Conservation (phyloP, 2,329 filamentous ascomycete species). For the Pleomassaria siparia region DNA sequence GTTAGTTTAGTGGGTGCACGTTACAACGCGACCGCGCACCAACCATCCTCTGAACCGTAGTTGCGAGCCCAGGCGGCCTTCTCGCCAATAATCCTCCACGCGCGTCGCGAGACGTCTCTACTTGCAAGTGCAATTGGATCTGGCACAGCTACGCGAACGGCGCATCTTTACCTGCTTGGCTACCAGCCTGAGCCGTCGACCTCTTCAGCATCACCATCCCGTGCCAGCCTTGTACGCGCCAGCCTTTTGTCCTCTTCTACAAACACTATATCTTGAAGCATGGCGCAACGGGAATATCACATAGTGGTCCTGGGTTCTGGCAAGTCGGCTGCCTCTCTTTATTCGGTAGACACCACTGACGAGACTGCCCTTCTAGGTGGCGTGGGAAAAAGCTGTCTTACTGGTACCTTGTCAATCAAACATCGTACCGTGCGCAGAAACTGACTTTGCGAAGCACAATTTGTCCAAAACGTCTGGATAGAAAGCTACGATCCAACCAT, state of each 20-base stretch:
- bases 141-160: constrained; percentile 25
- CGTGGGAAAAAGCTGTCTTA: constrained; percentile 90
- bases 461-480: constrained; percentile 93
- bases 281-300: constrained; percentile 47
- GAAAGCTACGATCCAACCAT: constrained; percentile 69
- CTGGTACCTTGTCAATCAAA: constrained; percentile 59
- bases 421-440: not conserved
- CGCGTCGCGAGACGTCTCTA: constrained; percentile 17
- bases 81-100: constrained; percentile 18
- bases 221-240: constrained; percentile 17
- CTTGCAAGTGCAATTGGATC: constrained; percentile 16
- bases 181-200: constrained; percentile 29
- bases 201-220: constrained; percentile 9
- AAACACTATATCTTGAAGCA: constrained; percentile 22
- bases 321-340: constrained; percentile 26
- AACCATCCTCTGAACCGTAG: constrained; percentile 21
- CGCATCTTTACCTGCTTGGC: constrained; percentile 30
- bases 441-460: constrained; percentile 63
- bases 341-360: constrained; percentile 25
- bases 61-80: constrained; percentile 20
- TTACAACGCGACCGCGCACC: constrained; percentile 23
- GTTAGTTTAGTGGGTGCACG: constrained; percentile 31
- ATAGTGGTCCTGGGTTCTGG: constrained; percentile 47
- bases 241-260: constrained; percentile 15
- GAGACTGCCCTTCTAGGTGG: constrained; percentile 61